Percentiles rank a stretch among this genome's conserved stretches.
These are phyloP conservation scores for Quercus berberidifolia DNA, from an alignment of 306 rosid species.

Conservation along the genomic window DNA sequence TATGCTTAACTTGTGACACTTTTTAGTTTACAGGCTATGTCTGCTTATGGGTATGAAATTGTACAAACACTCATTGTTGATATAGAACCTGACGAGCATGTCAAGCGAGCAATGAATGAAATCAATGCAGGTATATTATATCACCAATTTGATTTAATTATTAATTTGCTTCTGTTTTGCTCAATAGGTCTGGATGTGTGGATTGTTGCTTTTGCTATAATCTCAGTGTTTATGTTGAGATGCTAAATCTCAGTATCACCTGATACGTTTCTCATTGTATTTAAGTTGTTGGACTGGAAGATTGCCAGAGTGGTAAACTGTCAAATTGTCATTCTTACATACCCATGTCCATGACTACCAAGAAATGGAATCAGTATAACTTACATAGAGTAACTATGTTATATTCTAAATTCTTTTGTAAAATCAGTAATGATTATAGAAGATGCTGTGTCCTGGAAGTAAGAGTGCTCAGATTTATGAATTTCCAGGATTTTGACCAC, in stretches of 20 bases:
- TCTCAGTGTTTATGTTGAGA: neutral
- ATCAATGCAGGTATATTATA: constrained; percentile 76
- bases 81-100: constrained; percentile 86
- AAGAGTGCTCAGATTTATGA: neutral
- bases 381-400: neutral
- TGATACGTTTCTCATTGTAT: neutral
- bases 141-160: neutral
- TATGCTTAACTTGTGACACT: constrained; percentile 12
- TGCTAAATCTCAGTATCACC: neutral
- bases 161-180: neutral
- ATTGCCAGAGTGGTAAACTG: neutral
- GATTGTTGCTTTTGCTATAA: neutral
- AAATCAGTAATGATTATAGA: neutral
- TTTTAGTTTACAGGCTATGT: constrained; percentile 72
- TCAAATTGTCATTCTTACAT: neutral
- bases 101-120: constrained; percentile 96
- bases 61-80: constrained; percentile 90
- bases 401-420: neutral
- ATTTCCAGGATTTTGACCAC: neutral
- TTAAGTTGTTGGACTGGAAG: neutral
- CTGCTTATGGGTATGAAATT: constrained; percentile 89
- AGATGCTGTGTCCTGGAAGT: neutral
- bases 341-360: neutral
- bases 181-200: neutral
- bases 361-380: neutral